These are phyloP conservation scores for Asterochloris sp. DNA, from an alignment of 139 green algal species.

Conservation along the genomic window DNA sequence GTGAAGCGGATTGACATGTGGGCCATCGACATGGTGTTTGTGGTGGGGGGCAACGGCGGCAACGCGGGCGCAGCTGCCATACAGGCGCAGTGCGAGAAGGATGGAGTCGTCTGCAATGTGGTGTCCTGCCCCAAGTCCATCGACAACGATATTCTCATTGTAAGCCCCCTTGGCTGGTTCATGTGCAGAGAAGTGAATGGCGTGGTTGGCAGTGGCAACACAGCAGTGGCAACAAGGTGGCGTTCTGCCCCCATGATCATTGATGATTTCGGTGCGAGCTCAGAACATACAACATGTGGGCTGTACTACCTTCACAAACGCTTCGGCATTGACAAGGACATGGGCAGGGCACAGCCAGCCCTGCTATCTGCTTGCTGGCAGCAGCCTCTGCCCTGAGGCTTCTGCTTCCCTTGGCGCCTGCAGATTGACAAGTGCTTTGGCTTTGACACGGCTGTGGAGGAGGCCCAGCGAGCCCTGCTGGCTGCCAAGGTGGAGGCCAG, in stretches of 20 bases:
- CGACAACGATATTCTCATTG: constrained; percentile 96
- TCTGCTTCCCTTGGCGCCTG: constrained; percentile 1
- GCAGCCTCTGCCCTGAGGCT: neutral
- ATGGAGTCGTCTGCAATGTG: constrained; percentile 74
- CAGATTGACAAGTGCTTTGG: constrained; percentile 77
- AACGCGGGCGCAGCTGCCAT: constrained; percentile 87
- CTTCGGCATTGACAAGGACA: too few species aligned
- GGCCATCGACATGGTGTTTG: constrained; percentile 96
- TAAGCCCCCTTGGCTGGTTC: neutral
- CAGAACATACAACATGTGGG: too few species aligned
- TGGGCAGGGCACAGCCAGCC: too few species aligned
- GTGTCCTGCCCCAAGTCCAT: constrained; percentile 97
- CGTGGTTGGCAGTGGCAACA: neutral
- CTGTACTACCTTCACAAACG: too few species aligned
- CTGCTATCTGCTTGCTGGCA: too few species aligned
- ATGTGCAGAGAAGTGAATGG: too few species aligned
- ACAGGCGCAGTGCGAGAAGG: constrained; percentile 64
- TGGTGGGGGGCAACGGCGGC: constrained; percentile 92
- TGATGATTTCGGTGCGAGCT: too few species aligned
- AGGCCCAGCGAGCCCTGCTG: constrained; percentile 90
- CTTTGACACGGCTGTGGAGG: constrained; percentile 98
- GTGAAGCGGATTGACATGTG: constrained; percentile 94
- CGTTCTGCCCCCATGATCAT: too few species aligned
- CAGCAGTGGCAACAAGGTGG: neutral
- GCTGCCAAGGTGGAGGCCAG: constrained; percentile 92